phyloP scores from a whole-genome alignment of 345 rosid species.

The Citrus mangshanensis region DNA sequence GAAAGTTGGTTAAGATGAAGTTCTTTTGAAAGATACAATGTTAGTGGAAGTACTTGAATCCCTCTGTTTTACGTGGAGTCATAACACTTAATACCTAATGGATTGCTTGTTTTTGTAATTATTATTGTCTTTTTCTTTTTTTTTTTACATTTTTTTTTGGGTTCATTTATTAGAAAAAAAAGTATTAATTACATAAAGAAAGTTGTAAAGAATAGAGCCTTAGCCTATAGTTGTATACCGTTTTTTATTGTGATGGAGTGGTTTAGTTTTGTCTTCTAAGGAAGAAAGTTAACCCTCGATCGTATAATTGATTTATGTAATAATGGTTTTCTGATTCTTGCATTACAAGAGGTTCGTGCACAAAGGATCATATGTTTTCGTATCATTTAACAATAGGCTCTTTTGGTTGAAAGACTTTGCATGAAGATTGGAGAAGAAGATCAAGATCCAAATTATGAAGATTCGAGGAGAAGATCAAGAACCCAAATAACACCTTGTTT shows the following conservation, averaged over 20 bases:
- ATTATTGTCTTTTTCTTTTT: neutral
- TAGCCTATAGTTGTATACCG: neutral
- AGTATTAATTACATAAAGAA: no score
- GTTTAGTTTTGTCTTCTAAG: neutral
- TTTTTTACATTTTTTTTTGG: no score
- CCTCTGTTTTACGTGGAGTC: neutral
- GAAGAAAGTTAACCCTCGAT: neutral
- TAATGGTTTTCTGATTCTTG: neutral
- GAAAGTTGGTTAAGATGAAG: neutral
- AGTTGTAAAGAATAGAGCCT: neutral
- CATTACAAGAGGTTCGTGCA: neutral
- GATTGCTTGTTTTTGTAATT: neutral
- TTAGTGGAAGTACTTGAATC: neutral
- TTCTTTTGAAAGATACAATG: neutral
- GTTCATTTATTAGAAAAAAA: no score
- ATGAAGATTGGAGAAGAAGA: neutral
- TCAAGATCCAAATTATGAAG: neutral
- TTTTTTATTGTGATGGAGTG: no score
- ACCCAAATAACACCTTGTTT: neutral
- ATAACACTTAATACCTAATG: neutral
- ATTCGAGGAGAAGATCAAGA: no score
- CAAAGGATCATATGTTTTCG: neutral
- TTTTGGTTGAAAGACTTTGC: neutral
- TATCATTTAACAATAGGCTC: neutral
- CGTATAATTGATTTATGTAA: neutral